Conservation (phyloP, 2,329 filamentous ascomycete genomes). For the Chaetomium sp. region DNA sequence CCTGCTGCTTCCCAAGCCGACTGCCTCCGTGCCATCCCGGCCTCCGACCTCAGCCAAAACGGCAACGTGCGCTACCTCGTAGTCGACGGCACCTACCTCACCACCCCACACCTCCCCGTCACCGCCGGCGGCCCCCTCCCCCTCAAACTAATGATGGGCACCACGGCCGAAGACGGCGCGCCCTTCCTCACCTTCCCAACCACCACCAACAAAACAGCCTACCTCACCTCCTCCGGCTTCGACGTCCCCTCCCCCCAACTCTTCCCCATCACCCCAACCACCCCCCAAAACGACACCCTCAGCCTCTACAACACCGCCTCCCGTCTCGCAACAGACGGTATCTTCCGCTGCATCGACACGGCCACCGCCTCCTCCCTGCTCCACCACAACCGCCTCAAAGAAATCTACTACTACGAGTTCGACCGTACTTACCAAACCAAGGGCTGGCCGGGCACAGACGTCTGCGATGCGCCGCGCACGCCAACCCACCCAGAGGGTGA, state of each 20-base stretch:
- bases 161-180: conserved; percentile 47
- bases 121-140: conserved; percentile 37
- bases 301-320: conserved; percentile 50
- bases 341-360: conserved; percentile 54
- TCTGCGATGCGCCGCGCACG: conserved; percentile 38
- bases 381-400: conserved; percentile 37
- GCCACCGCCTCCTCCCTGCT: conserved; percentile 46
- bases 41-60: conserved; percentile 35
- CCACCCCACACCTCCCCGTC: conserved; percentile 40
- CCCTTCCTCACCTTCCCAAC: conserved; percentile 45
- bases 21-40: conserved; percentile 45
- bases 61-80: conserved; percentile 46
- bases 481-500: conserved; percentile 35
- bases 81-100: conserved; percentile 51
- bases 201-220: conserved; percentile 28
- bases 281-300: conserved; percentile 37
- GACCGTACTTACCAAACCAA: conserved; percentile 48
- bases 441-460: conserved; percentile 47
- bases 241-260: conserved; percentile 30
- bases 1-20: conserved; percentile 42
- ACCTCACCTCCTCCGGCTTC: conserved; percentile 31
- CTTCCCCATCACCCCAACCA: conserved; percentile 43
- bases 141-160: conserved; percentile 51
- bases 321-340: conserved; percentile 50
- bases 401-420: conserved; percentile 54